Evolutionary conservation across 768 basidiomycete species (phyloP).

Genomic region (Lentinula detonsa): DNA sequence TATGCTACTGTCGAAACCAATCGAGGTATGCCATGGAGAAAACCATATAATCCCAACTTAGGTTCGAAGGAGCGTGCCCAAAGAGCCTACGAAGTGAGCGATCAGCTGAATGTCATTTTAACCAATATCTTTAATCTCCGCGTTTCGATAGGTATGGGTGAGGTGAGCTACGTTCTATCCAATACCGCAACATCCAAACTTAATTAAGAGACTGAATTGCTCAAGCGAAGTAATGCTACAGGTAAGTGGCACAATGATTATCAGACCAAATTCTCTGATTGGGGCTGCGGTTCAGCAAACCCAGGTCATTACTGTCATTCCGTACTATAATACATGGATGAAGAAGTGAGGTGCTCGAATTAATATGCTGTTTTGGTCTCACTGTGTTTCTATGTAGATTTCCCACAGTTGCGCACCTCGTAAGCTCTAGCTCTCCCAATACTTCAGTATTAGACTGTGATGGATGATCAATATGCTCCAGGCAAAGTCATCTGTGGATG

Average conservation of each 20-base stretch:
- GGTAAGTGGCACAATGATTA: neutral
- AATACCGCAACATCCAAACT: neutral
- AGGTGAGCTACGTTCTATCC: neutral
- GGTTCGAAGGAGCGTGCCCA: constrained; percentile 62
- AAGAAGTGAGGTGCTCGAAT: constrained; percentile 42
- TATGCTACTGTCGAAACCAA: constrained; percentile 58
- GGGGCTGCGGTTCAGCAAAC: constrained; percentile 70
- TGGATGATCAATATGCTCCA: constrained; percentile 15
- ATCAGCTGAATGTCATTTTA: neutral
- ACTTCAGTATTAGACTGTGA: constrained; percentile 5
- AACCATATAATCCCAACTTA: constrained; percentile 52
- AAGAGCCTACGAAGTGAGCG: constrained; percentile 82
- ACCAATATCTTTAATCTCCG: neutral
- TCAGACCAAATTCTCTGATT: neutral
- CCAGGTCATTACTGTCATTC: constrained; percentile 89
- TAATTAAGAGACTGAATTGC: neutral
- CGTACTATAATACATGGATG: constrained; percentile 91
- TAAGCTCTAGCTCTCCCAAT: constrained; percentile 27
- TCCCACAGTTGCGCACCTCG: constrained; percentile 74
- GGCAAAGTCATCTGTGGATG: constrained; percentile 71
- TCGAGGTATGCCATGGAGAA: constrained; percentile 92
- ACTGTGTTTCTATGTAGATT: constrained; percentile 41
- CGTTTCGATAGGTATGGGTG: neutral
- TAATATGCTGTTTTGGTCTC: neutral
- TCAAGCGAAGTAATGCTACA: constrained; percentile 1